A percentile compares a stretch with the other conserved stretches of the same genome.
Conservation (phyloP, 2,329 filamentous ascomycete genomes). For the Colletotrichum sp. region DNA sequence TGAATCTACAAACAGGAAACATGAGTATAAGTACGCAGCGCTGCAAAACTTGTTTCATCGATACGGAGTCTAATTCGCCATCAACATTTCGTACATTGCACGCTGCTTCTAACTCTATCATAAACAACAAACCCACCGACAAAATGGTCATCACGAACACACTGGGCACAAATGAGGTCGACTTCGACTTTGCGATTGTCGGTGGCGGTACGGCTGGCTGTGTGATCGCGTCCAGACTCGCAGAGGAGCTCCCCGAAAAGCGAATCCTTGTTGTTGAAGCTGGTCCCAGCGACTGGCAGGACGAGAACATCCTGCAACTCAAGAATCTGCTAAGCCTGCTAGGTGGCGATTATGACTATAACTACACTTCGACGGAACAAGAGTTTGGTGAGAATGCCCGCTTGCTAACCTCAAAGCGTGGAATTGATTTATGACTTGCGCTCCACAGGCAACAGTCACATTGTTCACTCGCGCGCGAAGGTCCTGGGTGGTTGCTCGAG, state of each 20-base stretch:
- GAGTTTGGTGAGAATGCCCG: neutral
- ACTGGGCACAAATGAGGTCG: neutral
- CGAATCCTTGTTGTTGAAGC: neutral
- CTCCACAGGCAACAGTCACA: neutral
- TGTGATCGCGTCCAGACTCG: neutral
- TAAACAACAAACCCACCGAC: neutral
- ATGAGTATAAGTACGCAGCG: neutral
- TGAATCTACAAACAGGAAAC: neutral
- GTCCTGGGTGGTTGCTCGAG: neutral
- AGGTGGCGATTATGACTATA: neutral
- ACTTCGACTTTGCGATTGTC: neutral
- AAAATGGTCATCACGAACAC: neutral
- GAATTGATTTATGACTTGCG: neutral
- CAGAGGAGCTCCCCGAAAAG: neutral
- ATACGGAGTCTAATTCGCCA: fast-evolving
- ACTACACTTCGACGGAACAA: neutral
- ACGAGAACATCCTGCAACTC: neutral
- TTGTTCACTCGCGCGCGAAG: neutral
- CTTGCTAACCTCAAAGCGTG: neutral
- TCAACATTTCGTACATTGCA: neutral
- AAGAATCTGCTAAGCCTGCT: neutral
- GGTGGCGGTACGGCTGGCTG: neutral
- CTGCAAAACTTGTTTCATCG: fast-evolving
- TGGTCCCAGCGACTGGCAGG: neutral
- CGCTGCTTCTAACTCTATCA: neutral